These are phyloP conservation scores for Yamadazyma atmosphaerica DNA, from an alignment of 1,139 yeast genomes.

Conservation along the genomic window DNA sequence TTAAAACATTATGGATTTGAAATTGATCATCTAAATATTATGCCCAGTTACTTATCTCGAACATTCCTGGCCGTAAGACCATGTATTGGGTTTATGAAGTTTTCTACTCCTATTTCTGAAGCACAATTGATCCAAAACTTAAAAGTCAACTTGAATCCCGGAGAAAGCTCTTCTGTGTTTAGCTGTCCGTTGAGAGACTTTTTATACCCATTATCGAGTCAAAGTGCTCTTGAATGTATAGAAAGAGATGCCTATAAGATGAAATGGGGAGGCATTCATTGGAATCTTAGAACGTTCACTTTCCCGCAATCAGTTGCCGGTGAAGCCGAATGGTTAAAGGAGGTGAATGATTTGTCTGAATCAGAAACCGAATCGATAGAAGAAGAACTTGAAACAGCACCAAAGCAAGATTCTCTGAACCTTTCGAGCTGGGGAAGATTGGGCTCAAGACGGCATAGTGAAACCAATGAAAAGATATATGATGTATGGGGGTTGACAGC, in stretches of 20 bases:
- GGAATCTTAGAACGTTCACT: conserved; percentile 62
- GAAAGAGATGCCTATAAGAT: conserved; percentile 41
- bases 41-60: conserved; percentile 77
- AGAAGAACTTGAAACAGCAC: conserved; percentile 14
- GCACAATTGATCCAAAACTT: conserved; percentile 28
- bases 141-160: conserved; percentile 57
- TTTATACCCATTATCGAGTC: conserved; percentile 39
- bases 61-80: conserved; percentile 85
- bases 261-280: conserved; percentile 71
- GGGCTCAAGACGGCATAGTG: conserved; percentile 40
- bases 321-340: conserved; percentile 65
- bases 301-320: conserved; percentile 56
- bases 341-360: conserved; percentile 55
- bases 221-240: conserved; percentile 42
- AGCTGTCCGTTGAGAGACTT: conserved; percentile 69
- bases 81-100: conserved; percentile 64
- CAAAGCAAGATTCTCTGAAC: no score
- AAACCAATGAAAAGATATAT: conserved; percentile 46
- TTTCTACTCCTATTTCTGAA: conserved; percentile 19
- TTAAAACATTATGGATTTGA: conserved; percentile 48
- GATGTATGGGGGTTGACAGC: conserved; percentile 95
- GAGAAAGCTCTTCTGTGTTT: conserved; percentile 68
- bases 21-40: conserved; percentile 54
- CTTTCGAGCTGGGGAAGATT: conserved; percentile 37
- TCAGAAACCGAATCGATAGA: conserved; percentile 32